Evolutionary conservation across 2,329 filamentous ascomycete species (phyloP), one percentile per base, ranked within the genome.

Genomic region (Ophiostoma pallidulum): DNA sequence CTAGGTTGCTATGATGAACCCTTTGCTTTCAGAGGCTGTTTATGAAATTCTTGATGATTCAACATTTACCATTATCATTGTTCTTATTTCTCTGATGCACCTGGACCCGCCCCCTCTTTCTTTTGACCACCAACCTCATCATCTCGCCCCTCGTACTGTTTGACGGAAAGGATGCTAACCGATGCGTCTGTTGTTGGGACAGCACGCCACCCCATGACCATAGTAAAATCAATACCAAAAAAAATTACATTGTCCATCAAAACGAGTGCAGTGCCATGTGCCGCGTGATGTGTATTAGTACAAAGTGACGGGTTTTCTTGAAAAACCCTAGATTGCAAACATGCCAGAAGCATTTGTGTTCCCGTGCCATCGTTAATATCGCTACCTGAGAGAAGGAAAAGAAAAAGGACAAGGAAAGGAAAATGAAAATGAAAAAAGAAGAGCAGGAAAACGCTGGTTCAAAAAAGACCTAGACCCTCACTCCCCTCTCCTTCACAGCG

Each of bases 401-500:
- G 24, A 35, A 19, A 51, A 26, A 24, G 8, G 20, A 39, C n/a
- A 29, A 42, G 33, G 31, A 24, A 33, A 43, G 14, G 24, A 38
- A 19, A 51, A 26, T 4, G 28, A 48, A 8, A 38, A 28, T 8
- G 7, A 18, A 4, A 32, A 33, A 4, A 18, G 41, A 33, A 13
- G n/a, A 32, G n/a, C 7, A 32, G 31, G 4, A 32, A 13, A 32
- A 10, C 22, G n/a, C n/a, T n/a, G n/a, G 10, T 28, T 28, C 10
- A 8, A 4, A n/a, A 33, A 33, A 7, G 31, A 33, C n/a, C 14
- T n/a, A n/a, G n/a, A n/a, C n/a, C n/a, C n/a, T 13, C 31, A 14
- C 31, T 8, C 10, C 24, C 24, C 6, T 10, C 5, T 28, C 24
- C 24, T 29, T 66, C 60, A 78, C 57, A 80, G 58, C 8, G 74